Base-by-base conservation (phyloP, 139 green algal species). In the Gonium pectorale region DNA sequence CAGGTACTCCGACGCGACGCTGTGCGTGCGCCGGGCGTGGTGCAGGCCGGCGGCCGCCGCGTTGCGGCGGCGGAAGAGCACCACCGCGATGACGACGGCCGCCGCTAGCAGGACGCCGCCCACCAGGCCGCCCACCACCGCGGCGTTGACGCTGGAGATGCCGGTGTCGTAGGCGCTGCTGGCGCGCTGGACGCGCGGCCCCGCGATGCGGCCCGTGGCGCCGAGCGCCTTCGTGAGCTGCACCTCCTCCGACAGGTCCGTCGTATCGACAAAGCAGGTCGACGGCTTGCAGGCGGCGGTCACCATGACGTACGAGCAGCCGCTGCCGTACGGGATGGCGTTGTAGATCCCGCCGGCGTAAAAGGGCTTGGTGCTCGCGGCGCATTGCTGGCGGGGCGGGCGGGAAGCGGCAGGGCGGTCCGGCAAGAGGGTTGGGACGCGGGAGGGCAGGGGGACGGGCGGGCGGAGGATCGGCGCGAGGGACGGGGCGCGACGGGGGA, bases 281-380 rank as follows among this genome's bases (percentile, higher is more conserved):
- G 31, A 49, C 46, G 70, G 70, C 46, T 79, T 79, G 46, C 70
- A 79, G 2, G 43, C 21, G 5, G 70, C 70, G 11, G 70, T 79
- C 31, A 79, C 70, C 70, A 79, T 79, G 46, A 79, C 33, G 46
- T 66, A 79, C 17, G 70, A 27, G 46, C 70, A 79, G 43, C 68
- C 68, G 15, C 26, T 43, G 46, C 46, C 46, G 19, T n/a, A 4
- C 3, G 46, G 8, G 3, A 79, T 63, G 46, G 21, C 4, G 70
- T 79, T 79, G 46, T 64, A 46, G 5, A 79, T 7, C 2, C 46
- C 33, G 31, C 70, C 70, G 5, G 70, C n/a, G 33, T 66, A 49
- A 33, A 49, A 79, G 70, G 46, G 31, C 46, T 31, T 31, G 19
- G 2, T 46, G 33, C 6, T n/a, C 5, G 70, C 19, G 70, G n/a